Evolutionary conservation across 257 asterid genomes (phyloP).

Genomic region (Nicotiana benthamiana): DNA sequence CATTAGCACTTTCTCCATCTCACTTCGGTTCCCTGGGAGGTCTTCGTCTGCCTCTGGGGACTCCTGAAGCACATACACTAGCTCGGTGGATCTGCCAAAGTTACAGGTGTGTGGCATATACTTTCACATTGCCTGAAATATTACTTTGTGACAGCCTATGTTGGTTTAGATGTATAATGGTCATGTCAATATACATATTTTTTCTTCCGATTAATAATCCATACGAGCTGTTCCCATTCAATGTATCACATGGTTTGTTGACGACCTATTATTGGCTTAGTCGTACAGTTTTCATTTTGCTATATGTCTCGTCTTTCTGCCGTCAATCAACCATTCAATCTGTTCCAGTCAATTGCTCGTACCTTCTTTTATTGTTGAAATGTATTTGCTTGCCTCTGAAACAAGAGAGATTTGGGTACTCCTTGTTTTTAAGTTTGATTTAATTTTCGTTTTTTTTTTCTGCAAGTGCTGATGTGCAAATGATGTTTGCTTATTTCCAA

Average conservation of each 20-base stretch:
- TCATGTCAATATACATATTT: not conserved
- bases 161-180: not conserved
- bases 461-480: not conserved
- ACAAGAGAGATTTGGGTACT: not conserved
- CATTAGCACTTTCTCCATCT: slow-evolving; percentile 80
- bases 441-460: not conserved
- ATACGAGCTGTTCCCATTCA: not conserved
- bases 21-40: slow-evolving; percentile 48
- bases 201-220: not conserved
- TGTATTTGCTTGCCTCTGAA: not conserved
- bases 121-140: not conserved
- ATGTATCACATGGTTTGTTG: not conserved
- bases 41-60: slow-evolving; percentile 62
- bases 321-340: not conserved
- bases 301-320: not conserved
- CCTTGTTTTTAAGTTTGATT: not conserved
- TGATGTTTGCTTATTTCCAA: not conserved
- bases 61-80: slow-evolving; percentile 77
- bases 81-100: slow-evolving; percentile 85
- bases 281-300: not conserved
- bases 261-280: not conserved
- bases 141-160: not conserved
- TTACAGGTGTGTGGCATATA: slow-evolving; percentile 42
- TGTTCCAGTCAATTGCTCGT: not conserved
- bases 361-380: not conserved